Evolutionary conservation across 2,329 filamentous ascomycete genomes (phyloP).

Genomic region (Fusarium penzigii): DNA sequence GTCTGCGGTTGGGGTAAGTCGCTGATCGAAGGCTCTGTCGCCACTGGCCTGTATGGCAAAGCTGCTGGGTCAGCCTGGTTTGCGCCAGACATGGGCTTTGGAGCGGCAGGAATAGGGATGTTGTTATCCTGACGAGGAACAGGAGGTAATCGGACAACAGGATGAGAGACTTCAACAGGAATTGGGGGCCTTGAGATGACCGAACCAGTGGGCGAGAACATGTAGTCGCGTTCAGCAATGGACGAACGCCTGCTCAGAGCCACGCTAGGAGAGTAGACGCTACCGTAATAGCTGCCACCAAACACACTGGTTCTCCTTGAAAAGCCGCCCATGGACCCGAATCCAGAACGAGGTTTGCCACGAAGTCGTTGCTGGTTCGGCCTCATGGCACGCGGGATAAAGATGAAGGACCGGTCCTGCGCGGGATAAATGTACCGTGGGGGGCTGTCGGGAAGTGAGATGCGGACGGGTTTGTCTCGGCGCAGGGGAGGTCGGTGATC

Average conservation of each 20-base stretch:
- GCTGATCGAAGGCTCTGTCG: slow-evolving; percentile 44
- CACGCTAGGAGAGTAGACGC: slow-evolving; percentile 81
- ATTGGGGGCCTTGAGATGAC: slow-evolving; percentile 69
- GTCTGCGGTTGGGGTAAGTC: slow-evolving; percentile 59
- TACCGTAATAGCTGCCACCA: slow-evolving; percentile 68
- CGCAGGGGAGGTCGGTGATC: slow-evolving; percentile 92
- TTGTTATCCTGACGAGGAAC: slow-evolving; percentile 40
- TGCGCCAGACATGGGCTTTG: neutral
- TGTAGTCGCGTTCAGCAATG: slow-evolving; percentile 64
- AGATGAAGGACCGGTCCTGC: slow-evolving; percentile 90
- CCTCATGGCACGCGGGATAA: slow-evolving; percentile 90
- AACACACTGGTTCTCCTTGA: slow-evolving; percentile 86
- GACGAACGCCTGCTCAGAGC: slow-evolving; percentile 90
- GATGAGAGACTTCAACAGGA: slow-evolving; percentile 62
- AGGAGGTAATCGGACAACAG: slow-evolving; percentile 82
- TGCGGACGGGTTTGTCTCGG: slow-evolving; percentile 92
- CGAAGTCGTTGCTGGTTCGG: slow-evolving; percentile 82
- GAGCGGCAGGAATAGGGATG: slow-evolving; percentile 14
- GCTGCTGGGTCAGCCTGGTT: slow-evolving; percentile 16
- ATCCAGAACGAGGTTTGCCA: slow-evolving; percentile 71
- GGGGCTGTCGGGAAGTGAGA: slow-evolving; percentile 78
- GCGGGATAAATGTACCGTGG: slow-evolving; percentile 92
- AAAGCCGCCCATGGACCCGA: slow-evolving; percentile 66
- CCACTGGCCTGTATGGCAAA: slow-evolving; percentile 15
- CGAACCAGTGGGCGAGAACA: slow-evolving; percentile 80